Evolutionary conservation across 1,139 yeast genomes (phyloP), one percentile per base, ranked within the genome.

Genomic region (Candida sojae): DNA sequence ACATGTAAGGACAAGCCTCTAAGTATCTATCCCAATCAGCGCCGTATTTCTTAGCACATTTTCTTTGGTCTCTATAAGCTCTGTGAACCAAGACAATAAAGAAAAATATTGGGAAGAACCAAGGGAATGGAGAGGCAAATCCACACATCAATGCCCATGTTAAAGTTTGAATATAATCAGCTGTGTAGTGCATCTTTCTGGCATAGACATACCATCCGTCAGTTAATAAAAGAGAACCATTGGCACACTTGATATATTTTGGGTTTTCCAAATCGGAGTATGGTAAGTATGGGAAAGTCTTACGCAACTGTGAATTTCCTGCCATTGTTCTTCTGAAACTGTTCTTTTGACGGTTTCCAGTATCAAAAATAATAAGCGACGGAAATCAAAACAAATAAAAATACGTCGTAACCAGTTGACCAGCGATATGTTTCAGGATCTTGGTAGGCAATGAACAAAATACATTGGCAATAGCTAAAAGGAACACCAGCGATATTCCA

Each of bases 401-500:
- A 65, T 31, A 74, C 61, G 64, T 83, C 82, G 75, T 86, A 88
- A 28, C 60, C 53, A 32, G 75, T 64, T 8, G 93, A 79, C 88
- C 93, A 84, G 48, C 75, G 67, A 73, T 93, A 93, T 63, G 88
- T 96, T 32, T 73, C 59, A 42, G 98, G 98, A 51, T 88, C 80
- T 68, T 88, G 96, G 72, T 83, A 84, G 56, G 84, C 84, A 61
- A 93, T 70, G 74, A 73, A 93, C 58, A 93, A 77, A 9, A 96
- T 88, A 68, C 96, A 87, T 67, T 91, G 97, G 70, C 97, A 90
- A 75, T 93, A 93, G 44, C 98, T 93, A 82, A 85, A 93, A 46
- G 99, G 99, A 38, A 93, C 99, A 60, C 99, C 99, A 35, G 98
- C 97, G 68, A 93, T 90, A 73, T 93, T 93, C 99, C 99, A 93